These are phyloP conservation scores for Pseudocercospora musae DNA, from an alignment of 2,329 filamentous ascomycete species.

Conservation along the genomic window DNA sequence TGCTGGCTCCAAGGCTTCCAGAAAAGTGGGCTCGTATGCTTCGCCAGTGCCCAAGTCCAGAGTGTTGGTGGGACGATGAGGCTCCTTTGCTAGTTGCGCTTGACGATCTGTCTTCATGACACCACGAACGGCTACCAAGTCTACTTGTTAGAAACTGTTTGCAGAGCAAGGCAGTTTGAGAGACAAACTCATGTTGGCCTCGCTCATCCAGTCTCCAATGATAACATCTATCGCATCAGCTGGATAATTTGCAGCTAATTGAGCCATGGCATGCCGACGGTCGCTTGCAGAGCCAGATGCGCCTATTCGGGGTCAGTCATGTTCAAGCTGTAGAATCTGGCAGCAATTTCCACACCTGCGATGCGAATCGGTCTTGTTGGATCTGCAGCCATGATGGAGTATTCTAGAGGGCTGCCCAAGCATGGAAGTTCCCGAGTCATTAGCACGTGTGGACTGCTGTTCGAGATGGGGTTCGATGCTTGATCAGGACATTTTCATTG, in stretches of 20 bases:
- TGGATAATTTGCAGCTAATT: slow-evolving; percentile 30
- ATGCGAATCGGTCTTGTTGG: slow-evolving; percentile 30
- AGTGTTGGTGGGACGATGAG: slow-evolving; percentile 25
- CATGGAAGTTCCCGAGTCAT: slow-evolving; percentile 17
- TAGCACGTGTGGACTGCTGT: background rate
- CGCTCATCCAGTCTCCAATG: slow-evolving; percentile 51
- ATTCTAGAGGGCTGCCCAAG: slow-evolving; percentile 18
- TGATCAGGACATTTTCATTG: background rate
- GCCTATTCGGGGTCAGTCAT: slow-evolving; percentile 12
- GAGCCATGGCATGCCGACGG: slow-evolving; percentile 37
- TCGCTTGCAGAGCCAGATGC: slow-evolving; percentile 42
- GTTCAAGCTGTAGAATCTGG: background rate
- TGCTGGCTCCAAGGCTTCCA: slow-evolving; percentile 47
- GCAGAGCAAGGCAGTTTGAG: slow-evolving; percentile 20
- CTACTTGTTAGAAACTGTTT: background rate
- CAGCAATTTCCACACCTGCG: slow-evolving; percentile 20
- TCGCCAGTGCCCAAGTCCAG: slow-evolving; percentile 28
- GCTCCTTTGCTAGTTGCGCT: slow-evolving; percentile 42
- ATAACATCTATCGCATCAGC: slow-evolving; percentile 50
- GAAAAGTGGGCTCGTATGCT: slow-evolving; percentile 52
- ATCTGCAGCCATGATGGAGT: slow-evolving; percentile 23
- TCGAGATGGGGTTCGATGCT: background rate
- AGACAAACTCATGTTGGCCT: slow-evolving; percentile 30
- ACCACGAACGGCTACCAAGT: slow-evolving; percentile 38
- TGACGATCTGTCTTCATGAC: slow-evolving; percentile 44